Percentiles rank a stretch among this genome's conserved stretches.
These are phyloP conservation scores for Apiotrichum porosum DNA, from an alignment of 1,284 basidiomycete species.

Conservation along the genomic window DNA sequence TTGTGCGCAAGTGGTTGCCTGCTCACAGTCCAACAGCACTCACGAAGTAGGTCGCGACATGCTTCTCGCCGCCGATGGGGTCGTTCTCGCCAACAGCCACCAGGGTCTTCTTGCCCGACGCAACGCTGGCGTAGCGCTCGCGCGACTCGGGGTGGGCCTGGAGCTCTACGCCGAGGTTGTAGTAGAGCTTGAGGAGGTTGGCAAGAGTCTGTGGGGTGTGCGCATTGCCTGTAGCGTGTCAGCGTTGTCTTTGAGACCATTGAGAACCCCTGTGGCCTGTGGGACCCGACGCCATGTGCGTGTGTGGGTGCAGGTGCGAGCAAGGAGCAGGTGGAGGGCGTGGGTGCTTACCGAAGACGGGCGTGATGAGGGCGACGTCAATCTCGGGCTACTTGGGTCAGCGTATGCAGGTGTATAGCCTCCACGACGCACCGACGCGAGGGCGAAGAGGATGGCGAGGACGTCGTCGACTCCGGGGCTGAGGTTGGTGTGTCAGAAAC, in stretches of 20 bases:
- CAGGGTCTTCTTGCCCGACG: constrained; percentile 53
- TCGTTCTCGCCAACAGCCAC: constrained; percentile 63
- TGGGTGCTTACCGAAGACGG: constrained; percentile 64
- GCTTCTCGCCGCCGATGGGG: constrained; percentile 70
- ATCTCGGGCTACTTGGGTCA: constrained; percentile 58
- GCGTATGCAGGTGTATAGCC: constrained; percentile 10
- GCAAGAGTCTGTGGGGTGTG: constrained; percentile 52
- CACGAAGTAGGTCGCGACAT: constrained; percentile 78
- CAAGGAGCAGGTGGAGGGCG: background rate
- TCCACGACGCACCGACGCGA: constrained; percentile 29
- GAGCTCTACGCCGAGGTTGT: constrained; percentile 64
- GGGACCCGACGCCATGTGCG: no score
- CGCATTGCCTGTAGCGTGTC: constrained; percentile 62
- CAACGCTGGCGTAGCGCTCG: constrained; percentile 61
- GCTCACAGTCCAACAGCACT: no score
- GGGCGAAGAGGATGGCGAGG: constrained; percentile 58
- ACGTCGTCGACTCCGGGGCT: constrained; percentile 78
- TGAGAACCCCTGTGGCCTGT: no score
- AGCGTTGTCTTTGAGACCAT: no score
- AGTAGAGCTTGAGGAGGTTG: constrained; percentile 76
- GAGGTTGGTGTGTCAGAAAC: background rate
- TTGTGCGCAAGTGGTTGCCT: no score
- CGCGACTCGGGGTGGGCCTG: constrained; percentile 56
- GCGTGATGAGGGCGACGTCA: constrained; percentile 59
- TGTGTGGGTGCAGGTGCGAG: background rate